phyloP scores from a whole-genome alignment of 345 rosid genomes.

The Psidium guajava region DNA sequence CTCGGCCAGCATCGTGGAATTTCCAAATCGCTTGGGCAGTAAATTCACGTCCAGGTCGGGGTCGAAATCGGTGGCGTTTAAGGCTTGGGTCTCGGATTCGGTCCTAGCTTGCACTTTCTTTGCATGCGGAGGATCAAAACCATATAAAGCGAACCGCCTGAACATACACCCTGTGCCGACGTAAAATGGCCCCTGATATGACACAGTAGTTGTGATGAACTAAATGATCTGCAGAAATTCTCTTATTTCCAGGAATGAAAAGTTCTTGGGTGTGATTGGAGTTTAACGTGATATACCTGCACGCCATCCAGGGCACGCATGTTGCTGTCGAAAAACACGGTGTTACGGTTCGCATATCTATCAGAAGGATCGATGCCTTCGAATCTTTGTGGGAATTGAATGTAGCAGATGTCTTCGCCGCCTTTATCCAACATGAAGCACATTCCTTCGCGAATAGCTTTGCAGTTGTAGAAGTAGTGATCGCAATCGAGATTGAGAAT shows the following conservation, averaged over 20 bases:
- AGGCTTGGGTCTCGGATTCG: slow-evolving; percentile 53
- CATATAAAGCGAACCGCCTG: slow-evolving; percentile 85
- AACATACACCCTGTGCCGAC: slow-evolving; percentile 96
- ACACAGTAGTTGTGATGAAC: not conserved
- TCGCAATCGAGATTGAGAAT: slow-evolving; percentile 96
- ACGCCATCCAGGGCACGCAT: slow-evolving; percentile 97
- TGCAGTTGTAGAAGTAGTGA: slow-evolving; percentile 83
- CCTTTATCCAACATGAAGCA: slow-evolving; percentile 97
- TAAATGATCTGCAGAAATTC: not conserved
- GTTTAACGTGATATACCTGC: slow-evolving; percentile 38
- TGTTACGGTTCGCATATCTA: slow-evolving; percentile 87
- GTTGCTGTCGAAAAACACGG: slow-evolving; percentile 92
- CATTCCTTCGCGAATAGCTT: slow-evolving; percentile 91
- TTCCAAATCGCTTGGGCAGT: slow-evolving; percentile 87
- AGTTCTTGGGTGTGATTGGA: not conserved
- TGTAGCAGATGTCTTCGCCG: slow-evolving; percentile 83
- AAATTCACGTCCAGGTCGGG: slow-evolving; percentile 67
- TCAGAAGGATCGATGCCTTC: slow-evolving; percentile 98
- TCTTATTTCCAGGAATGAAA: not conserved
- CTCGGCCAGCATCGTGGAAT: slow-evolving; percentile 79
- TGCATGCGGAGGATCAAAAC: slow-evolving; percentile 72
- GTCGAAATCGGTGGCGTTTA: slow-evolving; percentile 63
- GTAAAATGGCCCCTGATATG: slow-evolving; percentile 67
- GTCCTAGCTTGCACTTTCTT: slow-evolving; percentile 17
- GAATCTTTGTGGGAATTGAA: slow-evolving; percentile 91